These are phyloP conservation scores for Dendrocalamus latiflorus DNA, from an alignment of 202 grass and related monocot species.

Conservation along the genomic window DNA sequence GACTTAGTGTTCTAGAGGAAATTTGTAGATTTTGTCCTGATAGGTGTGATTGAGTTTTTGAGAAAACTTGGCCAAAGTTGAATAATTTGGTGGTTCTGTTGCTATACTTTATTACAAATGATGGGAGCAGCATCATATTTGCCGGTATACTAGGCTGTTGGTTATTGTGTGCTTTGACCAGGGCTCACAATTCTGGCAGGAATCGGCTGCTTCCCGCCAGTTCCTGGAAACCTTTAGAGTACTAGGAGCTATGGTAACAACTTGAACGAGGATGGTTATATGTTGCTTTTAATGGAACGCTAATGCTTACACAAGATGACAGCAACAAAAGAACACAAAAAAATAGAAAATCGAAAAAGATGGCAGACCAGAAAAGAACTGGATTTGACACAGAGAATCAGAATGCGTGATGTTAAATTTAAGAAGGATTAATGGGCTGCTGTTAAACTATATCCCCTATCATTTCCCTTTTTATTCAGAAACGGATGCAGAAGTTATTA, in stretches of 20 bases:
- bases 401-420: neutral
- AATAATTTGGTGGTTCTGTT: neutral
- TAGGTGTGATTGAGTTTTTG: neutral
- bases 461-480: neutral
- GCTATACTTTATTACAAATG: neutral
- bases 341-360: neutral
- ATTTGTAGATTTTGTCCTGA: neutral
- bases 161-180: neutral
- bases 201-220: neutral
- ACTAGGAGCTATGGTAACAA: neutral
- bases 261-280: neutral
- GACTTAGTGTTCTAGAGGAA: neutral
- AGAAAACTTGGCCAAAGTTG: neutral
- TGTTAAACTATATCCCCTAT: neutral
- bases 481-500: neutral
- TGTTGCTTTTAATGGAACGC: neutral
- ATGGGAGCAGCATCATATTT: neutral
- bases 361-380: neutral
- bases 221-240: neutral
- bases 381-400: neutral
- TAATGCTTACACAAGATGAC: neutral
- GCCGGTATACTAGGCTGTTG: neutral
- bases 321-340: neutral
- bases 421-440: no score
- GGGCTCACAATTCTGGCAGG: neutral